phyloP scores from a whole-genome alignment of 352 stramenopile genomes.

The Aphanomyces stellatus region DNA sequence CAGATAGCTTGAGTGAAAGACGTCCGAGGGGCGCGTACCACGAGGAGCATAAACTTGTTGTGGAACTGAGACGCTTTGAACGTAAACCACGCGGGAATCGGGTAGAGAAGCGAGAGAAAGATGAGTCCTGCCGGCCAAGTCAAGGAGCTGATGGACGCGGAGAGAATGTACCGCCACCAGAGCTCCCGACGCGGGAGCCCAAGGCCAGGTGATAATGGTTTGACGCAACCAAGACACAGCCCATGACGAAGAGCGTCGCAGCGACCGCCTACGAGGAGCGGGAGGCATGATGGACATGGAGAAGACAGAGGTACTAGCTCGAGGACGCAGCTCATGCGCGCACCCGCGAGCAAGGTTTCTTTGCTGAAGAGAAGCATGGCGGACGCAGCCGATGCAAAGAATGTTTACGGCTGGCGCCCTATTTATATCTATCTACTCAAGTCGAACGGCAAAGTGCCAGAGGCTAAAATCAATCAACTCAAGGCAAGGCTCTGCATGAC shows the following conservation, averaged over 20 bases:
- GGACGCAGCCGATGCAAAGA: neutral
- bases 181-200: neutral
- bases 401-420: too few species aligned
- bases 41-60: slow-evolving; percentile 69
- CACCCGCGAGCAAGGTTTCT: neutral
- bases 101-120: slow-evolving; percentile 52
- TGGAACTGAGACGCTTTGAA: slow-evolving; percentile 47
- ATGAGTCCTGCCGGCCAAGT: slow-evolving; percentile 32
- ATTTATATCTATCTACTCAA: too few species aligned
- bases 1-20: neutral
- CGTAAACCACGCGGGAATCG: slow-evolving; percentile 34
- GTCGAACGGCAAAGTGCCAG: too few species aligned
- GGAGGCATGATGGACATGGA: too few species aligned
- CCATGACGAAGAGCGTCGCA: neutral
- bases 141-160: neutral
- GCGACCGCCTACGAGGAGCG: neutral
- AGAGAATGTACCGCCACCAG: slow-evolving; percentile 3
- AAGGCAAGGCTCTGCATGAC: too few species aligned
- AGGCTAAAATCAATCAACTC: too few species aligned
- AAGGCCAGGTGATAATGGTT: neutral
- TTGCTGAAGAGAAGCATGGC: neutral
- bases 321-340: neutral
- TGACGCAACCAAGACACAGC: neutral
- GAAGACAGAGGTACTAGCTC: neutral
- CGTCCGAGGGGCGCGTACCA: slow-evolving; percentile 25